A percentile compares a stretch with the other conserved stretches of the same genome.
These are phyloP conservation scores for Dictyostelium capitatum DNA, from an alignment of 78 protist species.

Conservation along the genomic window DNA sequence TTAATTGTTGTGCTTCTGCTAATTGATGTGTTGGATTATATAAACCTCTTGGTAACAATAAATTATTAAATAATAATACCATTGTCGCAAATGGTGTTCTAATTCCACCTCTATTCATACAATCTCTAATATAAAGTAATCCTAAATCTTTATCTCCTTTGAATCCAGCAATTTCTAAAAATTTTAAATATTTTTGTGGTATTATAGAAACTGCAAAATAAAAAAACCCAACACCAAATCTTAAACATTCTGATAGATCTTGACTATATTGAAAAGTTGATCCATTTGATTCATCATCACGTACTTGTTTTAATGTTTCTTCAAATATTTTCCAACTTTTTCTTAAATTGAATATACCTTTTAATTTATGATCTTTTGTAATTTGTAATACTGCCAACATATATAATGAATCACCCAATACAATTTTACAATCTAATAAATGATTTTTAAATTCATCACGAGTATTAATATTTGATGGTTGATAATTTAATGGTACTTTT, in stretches of 20 bases:
- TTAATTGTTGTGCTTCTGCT: slow-evolving; percentile 45
- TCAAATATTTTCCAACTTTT: slow-evolving; percentile 85
- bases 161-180: slow-evolving; percentile 73
- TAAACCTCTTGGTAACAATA: slow-evolving; percentile 73
- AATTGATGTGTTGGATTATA: slow-evolving; percentile 62
- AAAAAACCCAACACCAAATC: slow-evolving; percentile 78
- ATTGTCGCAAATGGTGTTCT: slow-evolving; percentile 71
- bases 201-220: slow-evolving; percentile 75
- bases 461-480: neutral
- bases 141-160: slow-evolving; percentile 75
- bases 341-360: slow-evolving; percentile 63
- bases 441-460: slow-evolving; percentile 51
- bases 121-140: slow-evolving; percentile 42
- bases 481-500: slow-evolving; percentile 21
- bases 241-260: slow-evolving; percentile 45
- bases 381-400: slow-evolving; percentile 71
- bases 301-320: slow-evolving; percentile 46
- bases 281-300: slow-evolving; percentile 2
- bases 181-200: slow-evolving; percentile 49
- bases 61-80: slow-evolving; percentile 71
- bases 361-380: slow-evolving; percentile 53
- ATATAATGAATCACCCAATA: slow-evolving; percentile 65
- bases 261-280: slow-evolving; percentile 22
- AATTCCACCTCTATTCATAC: slow-evolving; percentile 18
- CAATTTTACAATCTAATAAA: slow-evolving; percentile 54